Evolutionary conservation across 23 red algal species (phyloP), one percentile per base, ranked within the genome.

Genomic region (Rhodosorus marinus): DNA sequence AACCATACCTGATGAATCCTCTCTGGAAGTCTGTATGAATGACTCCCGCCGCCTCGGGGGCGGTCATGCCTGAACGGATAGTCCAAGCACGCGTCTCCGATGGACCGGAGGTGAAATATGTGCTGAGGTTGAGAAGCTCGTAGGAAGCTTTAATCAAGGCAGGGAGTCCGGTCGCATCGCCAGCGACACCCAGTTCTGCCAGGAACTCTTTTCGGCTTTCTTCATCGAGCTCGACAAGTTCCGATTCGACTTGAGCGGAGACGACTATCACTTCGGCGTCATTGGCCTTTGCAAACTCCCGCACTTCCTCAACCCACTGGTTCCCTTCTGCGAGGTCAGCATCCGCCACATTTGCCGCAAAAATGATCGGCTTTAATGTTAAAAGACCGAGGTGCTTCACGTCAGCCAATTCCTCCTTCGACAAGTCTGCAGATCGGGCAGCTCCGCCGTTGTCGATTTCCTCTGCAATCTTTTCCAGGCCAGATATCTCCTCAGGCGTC

Each of bases 1-100:
- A n/a, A n/a, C n/a, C n/a, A n/a, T n/a, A n/a, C n/a, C n/a, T n/a
- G 36, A 98, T 98, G 62, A 98, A 98, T 5, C 90, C 90, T 29
- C 90, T 67, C 49, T 98, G 74, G 75, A 98, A 83, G 33, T 98
- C 90, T 21, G 78, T 76, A 46, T 98, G 90, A 57, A 98, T 98
- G 8, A 74, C 77, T 14, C 90, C 90, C 8, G 78, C 90, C 20
- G 90, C 90, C 30, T 85, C 66, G 34, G 90, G 79, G 25, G 90
- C 90, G 32, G 69, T 78, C 53, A 81, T 85, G 4, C 90, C 90
- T 24, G 17, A 28, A 23, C 53, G 65, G 19, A 98, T 98, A 0
- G 90, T 98, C 90, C 90, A 98, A 29, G 90, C 90, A 41, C 79
- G 69, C 0, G 77, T 98, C 58, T 98, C 90, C 11, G 59, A 74